Base-by-base conservation (phyloP, 805 yeast species). In the Cyberlindnera euphorbiae region DNA sequence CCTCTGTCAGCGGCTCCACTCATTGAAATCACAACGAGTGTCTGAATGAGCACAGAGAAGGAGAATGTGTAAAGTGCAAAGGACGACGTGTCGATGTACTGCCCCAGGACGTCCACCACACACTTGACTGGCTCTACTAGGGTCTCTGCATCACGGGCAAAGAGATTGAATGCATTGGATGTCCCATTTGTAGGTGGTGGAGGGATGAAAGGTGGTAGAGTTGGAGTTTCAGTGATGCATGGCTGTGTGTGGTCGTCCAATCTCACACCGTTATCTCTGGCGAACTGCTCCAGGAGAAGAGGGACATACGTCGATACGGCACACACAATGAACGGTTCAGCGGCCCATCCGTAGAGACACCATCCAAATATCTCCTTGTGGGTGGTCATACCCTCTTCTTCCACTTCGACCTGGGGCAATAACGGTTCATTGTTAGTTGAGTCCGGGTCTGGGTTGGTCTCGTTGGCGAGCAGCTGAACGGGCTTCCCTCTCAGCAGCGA, bases 271-370 rank as follows among this genome's bases (percentile, higher is more conserved):
- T 79, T 82, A 29, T 71, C 75, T 16, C 88, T 66, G 0, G 89
- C 94, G 41, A 79, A 69, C 47, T 79, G 82, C 43, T 83, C 88
- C 21, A 83, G 59, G 6, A 83, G 56, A 13, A 84, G 58, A 0
- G 93, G 93, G 6, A 83, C 80, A 54, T 81, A 84, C 0, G 90
- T 82, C 0, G 89, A 81, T 6, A 84, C 81, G 2, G 82, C 88
- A 26, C 85, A 77, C 7, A 83, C 93, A 4, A 82, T 71, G 52
- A 82, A 84, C 0, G 93, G 93, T 55, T 83, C 94, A 15, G 84
- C 75, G 1, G 89, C 88, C 71, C 83, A 79, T 3, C 80, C 66
- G 45, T 77, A 79, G 6, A 79, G 62, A 52, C 77, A 77, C 89
- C 89, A 75, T 4, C 89, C 90, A 24, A 66, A 46, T 3, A 79